Evolutionary conservation across 2,329 filamentous ascomycete species (phyloP).

Genomic region (Fusarium longipes): DNA sequence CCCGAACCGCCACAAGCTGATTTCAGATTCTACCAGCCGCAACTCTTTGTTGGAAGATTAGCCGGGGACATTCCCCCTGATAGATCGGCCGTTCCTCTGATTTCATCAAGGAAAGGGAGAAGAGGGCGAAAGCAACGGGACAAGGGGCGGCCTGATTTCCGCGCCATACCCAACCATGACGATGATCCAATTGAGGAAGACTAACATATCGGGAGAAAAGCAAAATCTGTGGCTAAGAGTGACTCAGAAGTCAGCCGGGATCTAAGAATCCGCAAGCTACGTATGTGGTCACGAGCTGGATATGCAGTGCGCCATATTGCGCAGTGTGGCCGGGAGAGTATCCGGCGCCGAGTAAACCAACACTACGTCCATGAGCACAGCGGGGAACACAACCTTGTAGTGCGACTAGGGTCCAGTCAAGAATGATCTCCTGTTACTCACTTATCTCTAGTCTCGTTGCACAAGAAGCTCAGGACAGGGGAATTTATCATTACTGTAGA

Average conservation of each 20-base stretch:
- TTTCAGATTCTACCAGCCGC: slow-evolving; percentile 48
- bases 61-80: slow-evolving; percentile 20
- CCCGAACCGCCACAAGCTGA: slow-evolving; percentile 34
- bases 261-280: slow-evolving; percentile 13
- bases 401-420: background rate
- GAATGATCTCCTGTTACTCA: slow-evolving; percentile 10
- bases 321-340: slow-evolving; percentile 17
- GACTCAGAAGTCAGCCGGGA: slow-evolving; percentile 10
- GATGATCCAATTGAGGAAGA: slow-evolving; percentile 51
- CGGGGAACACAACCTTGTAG: slow-evolving; percentile 22
- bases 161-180: slow-evolving; percentile 49
- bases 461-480: slow-evolving; percentile 12
- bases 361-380: background rate
- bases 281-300: slow-evolving; percentile 33
- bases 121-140: slow-evolving; percentile 36
- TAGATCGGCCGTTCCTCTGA: background rate
- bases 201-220: slow-evolving; percentile 19
- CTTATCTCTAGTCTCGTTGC: slow-evolving; percentile 22
- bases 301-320: slow-evolving; percentile 29
- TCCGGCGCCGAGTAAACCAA: slow-evolving; percentile 15
- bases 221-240: background rate
- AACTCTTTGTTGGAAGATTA: slow-evolving; percentile 50
- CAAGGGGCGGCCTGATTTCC: slow-evolving; percentile 49
- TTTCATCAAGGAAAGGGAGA: slow-evolving; percentile 16
- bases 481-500: background rate